Percentiles rank a stretch among this genome's conserved stretches.
phyloP scores from a whole-genome alignment of 805 yeast species.

The Schwanniomyces pseudopolymorphus region DNA sequence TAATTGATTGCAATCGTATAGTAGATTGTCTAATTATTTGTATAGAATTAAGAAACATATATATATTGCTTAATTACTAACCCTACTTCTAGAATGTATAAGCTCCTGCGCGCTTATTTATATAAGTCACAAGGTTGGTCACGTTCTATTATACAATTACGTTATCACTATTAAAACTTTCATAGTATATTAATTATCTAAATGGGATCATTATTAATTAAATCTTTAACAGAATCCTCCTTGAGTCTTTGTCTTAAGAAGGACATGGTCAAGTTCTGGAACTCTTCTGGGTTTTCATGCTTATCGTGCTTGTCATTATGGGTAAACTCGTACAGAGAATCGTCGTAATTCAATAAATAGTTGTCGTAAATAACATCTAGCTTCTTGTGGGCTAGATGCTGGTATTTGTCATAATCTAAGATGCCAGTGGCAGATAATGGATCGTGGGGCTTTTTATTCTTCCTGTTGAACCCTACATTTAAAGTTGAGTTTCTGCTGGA shows the following conservation, averaged over 20 bases:
- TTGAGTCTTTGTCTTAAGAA: slow-evolving; percentile 31
- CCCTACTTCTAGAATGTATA: not conserved
- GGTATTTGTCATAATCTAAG: slow-evolving; percentile 27
- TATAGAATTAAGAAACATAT: slow-evolving; percentile 9
- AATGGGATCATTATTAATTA: not conserved
- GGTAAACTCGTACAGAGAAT: not conserved
- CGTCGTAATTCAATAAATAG: slow-evolving; percentile 2
- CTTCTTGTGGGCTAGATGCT: slow-evolving; percentile 17
- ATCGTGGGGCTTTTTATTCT: not conserved
- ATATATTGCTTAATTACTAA: not conserved
- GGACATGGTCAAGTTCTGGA: slow-evolving; percentile 22
- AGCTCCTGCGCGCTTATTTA: not conserved
- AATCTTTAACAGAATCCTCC: slow-evolving; percentile 10
- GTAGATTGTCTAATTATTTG: slow-evolving; percentile 13
- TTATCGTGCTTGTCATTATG: slow-evolving; percentile 9
- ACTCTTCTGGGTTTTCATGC: slow-evolving; percentile 22
- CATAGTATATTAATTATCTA: too few relatives aligned
- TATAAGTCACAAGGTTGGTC: not conserved
- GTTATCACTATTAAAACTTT: too few relatives aligned
- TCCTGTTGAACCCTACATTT: slow-evolving; percentile 6
- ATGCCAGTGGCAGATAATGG: slow-evolving; percentile 9
- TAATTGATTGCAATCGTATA: slow-evolving; percentile 22
- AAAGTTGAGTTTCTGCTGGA: slow-evolving; percentile 7
- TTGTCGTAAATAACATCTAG: slow-evolving; percentile 20
- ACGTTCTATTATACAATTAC: slow-evolving; percentile 3